Evolutionary conservation across 768 basidiomycete species (phyloP).

Genomic region (Tubosaeta sp.): DNA sequence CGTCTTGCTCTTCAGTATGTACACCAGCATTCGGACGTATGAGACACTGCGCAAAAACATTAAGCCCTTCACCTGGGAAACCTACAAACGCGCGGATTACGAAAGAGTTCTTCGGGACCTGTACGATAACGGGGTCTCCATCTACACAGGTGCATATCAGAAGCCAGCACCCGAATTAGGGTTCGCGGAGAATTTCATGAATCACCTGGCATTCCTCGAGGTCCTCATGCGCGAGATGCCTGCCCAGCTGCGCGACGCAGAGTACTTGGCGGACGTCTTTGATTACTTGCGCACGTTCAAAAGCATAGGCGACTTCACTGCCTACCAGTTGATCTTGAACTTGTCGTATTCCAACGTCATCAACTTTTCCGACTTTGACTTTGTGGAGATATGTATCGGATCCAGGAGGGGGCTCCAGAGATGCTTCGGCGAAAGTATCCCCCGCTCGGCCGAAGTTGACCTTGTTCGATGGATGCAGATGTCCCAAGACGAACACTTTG

Average conservation of each 20-base stretch:
- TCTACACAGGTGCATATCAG: slow-evolving; percentile 72
- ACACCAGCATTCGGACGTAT: slow-evolving; percentile 72
- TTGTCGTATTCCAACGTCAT: slow-evolving; percentile 55
- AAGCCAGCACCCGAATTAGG: slow-evolving; percentile 63
- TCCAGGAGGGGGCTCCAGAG: slow-evolving; percentile 61
- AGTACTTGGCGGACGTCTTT: slow-evolving; percentile 60
- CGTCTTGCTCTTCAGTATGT: slow-evolving; percentile 65
- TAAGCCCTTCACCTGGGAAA: slow-evolving; percentile 57
- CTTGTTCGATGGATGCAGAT: slow-evolving; percentile 62
- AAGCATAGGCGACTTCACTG: slow-evolving; percentile 70
- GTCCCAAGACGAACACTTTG: slow-evolving; percentile 58
- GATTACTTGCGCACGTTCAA: slow-evolving; percentile 56
- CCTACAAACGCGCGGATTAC: slow-evolving; percentile 52
- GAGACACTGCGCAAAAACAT: slow-evolving; percentile 50
- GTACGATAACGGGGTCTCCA: slow-evolving; percentile 33
- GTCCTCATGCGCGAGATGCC: slow-evolving; percentile 58
- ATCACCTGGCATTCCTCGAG: slow-evolving; percentile 62
- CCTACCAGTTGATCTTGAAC: slow-evolving; percentile 63
- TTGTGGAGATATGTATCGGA: slow-evolving; percentile 67
- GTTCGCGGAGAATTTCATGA: slow-evolving; percentile 43
- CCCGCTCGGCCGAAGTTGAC: slow-evolving; percentile 45
- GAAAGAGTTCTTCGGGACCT: slow-evolving; percentile 45
- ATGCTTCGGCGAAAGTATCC: slow-evolving; percentile 52
- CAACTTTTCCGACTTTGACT: slow-evolving; percentile 63
- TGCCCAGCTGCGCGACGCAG: slow-evolving; percentile 42